Conservation (phyloP, 2,329 filamentous ascomycete species). For the Diplodia mutila region DNA sequence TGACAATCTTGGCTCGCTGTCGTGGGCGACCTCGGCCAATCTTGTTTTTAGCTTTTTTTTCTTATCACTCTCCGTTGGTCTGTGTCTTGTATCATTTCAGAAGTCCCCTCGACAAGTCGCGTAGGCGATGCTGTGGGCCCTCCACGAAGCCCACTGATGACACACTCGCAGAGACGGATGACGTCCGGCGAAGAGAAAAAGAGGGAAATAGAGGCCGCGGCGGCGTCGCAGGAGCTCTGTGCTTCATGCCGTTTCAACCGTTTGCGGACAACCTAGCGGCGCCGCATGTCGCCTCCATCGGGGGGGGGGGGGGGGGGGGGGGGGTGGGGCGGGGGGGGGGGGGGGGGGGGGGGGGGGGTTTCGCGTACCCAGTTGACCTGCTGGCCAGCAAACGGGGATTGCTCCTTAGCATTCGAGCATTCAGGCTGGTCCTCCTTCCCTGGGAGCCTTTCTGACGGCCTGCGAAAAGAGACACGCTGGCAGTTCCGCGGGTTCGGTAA, state of each 20-base stretch:
- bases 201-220: not conserved
- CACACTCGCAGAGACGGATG: not conserved
- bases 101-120: not conserved
- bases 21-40: too few relatives aligned
- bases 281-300: too few relatives aligned
- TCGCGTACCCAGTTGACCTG: too few relatives aligned
- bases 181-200: not conserved
- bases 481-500: not conserved
- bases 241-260: slow-evolving; percentile 14
- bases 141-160: not conserved
- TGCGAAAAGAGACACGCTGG: too few relatives aligned
- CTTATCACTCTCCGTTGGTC: not conserved
- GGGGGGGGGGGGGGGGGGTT: too few relatives aligned
- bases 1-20: not conserved
- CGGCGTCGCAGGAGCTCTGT: not conserved
- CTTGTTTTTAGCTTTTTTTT: not conserved
- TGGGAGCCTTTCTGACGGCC: too few relatives aligned
- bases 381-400: too few relatives aligned
- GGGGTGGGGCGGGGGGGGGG: too few relatives aligned
- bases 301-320: too few relatives aligned
- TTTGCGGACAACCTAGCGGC: slow-evolving; percentile 1
- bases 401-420: not conserved
- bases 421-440: not conserved
- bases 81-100: not conserved
- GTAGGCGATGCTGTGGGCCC: not conserved